Base-by-base conservation (phyloP, 2,329 filamentous ascomycete species). In the Diplodia seriata region DNA sequence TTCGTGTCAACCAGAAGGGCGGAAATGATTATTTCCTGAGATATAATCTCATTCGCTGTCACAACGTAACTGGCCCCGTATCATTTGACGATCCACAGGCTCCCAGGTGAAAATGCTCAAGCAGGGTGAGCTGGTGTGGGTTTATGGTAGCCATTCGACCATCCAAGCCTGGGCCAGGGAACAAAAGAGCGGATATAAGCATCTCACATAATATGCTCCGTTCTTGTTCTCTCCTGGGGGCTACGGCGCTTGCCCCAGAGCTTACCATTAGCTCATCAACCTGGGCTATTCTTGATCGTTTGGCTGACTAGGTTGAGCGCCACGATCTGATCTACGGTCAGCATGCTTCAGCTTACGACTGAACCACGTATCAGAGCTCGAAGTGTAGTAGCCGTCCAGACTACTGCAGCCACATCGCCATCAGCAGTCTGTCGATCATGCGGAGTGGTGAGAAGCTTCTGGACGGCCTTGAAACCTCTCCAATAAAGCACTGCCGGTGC, bases 371-470 rank as follows among this genome's bases (percentile, higher is more conserved):
- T 62, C n/a, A n/a, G 57, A 31, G 23, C 40, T 11, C 15, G 40
- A 6, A 26, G 8, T 18, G 57, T n/a, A 9, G 8, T 43, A 50
- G 40, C 40, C 11, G n/a, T 29, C 33, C 40, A 26, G 31, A 50
- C 57, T 18, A 18, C 57, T 50, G 57, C 57, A 62, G 40, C 57
- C 57, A 62, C 57, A 62, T 62, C 57, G 57, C 57, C 43, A 26
- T 36, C 26, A 50, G 57, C 26, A n/a, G 26, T n/a, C 20, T 7
- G 57, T 23, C 40, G 57, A 62, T 62, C 57, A 18, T 50, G 57
- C 40, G n/a, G 57, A 49, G 40, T 33, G n/a, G 29, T 62, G 57
- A 49, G 15, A 62, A 62, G 43, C 57, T 62, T 62, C 43, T 36
- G 26, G 33, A 18, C 12, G 29, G 18, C 26, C 43, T 23, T 50